Percentiles rank a stretch among this genome's conserved stretches.
phyloP scores from a whole-genome alignment of 306 rosid species.

The Vicia sativa region DNA sequence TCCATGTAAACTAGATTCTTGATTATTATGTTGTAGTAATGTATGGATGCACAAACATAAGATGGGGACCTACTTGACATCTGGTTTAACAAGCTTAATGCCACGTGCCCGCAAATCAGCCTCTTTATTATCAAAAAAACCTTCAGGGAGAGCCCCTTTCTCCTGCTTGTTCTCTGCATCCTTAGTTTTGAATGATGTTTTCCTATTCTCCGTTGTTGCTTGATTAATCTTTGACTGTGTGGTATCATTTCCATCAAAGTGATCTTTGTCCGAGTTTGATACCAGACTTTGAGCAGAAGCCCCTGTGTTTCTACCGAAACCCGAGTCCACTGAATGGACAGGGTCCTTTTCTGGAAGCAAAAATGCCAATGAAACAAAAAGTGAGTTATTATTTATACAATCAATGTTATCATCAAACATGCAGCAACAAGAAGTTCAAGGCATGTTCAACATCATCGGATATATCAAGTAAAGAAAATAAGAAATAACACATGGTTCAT shows the following conservation, averaged over 20 bases:
- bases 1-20: conserved; percentile 29
- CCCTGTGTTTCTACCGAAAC: conserved; percentile 40
- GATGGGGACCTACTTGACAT: conserved; percentile 79
- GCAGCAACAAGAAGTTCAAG: conserved; percentile 5
- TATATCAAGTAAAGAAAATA: neutral
- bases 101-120: conserved; percentile 94
- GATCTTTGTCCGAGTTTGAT: conserved; percentile 36
- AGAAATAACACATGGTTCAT: neutral
- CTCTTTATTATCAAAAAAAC: conserved; percentile 95
- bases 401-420: conserved; percentile 11
- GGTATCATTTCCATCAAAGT: conserved; percentile 37
- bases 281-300: conserved; percentile 39
- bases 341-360: conserved; percentile 52
- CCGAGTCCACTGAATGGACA: conserved; percentile 29
- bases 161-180: conserved; percentile 64
- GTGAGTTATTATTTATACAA: conserved; percentile 13
- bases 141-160: conserved; percentile 87
- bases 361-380: conserved; percentile 35
- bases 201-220: conserved; percentile 42
- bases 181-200: conserved; percentile 42
- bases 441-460: conserved; percentile 13
- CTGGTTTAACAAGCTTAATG: conserved; percentile 82
- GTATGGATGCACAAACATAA: conserved; percentile 37
- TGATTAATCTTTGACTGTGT: conserved; percentile 44
- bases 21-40: neutral